phyloP scores from a whole-genome alignment of 2,329 filamentous ascomycete genomes.

The Ophiostoma quercus region DNA sequence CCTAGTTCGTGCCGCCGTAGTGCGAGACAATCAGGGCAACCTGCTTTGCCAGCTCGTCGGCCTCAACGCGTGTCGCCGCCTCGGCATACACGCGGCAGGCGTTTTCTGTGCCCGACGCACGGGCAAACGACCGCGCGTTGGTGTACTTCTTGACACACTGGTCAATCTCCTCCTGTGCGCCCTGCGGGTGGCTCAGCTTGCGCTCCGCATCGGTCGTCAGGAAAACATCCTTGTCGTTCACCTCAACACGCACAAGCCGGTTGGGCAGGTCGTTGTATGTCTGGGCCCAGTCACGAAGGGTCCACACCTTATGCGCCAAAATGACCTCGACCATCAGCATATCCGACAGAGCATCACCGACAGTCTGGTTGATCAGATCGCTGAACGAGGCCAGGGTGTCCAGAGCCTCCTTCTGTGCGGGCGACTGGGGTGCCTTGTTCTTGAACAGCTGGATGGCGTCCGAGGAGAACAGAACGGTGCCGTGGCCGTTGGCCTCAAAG shows the following conservation, averaged over 20 bases:
- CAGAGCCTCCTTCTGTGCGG: conserved; percentile 83
- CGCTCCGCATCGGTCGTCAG: conserved; percentile 89
- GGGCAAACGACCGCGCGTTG: conserved; percentile 81
- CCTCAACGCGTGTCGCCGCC: conserved; percentile 80
- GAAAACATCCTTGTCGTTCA: conserved; percentile 82
- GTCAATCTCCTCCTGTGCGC: conserved; percentile 82
- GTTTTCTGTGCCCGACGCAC: conserved; percentile 92
- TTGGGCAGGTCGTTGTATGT: conserved; percentile 95
- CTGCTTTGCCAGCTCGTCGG: conserved; percentile 81
- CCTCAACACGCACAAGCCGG: conserved; percentile 87
- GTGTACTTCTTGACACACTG: conserved; percentile 83
- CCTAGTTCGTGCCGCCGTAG: conserved; percentile 36
- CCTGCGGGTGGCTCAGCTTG: conserved; percentile 70
- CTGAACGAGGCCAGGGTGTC: conserved; percentile 77
- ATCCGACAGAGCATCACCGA: conserved; percentile 92
- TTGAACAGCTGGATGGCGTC: conserved; percentile 74
- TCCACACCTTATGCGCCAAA: conserved; percentile 91
- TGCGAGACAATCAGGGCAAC: conserved; percentile 71
- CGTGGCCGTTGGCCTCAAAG: conserved; percentile 97
- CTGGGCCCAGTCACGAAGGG: conserved; percentile 80
- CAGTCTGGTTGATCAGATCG: conserved; percentile 95
- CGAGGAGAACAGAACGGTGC: conserved; percentile 89
- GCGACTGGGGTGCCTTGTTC: conserved; percentile 77
- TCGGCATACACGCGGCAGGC: conserved; percentile 95
- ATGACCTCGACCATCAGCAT: conserved; percentile 95